These are phyloP conservation scores for Amanita fuliginea DNA, from an alignment of 768 basidiomycete species.

Conservation along the genomic window DNA sequence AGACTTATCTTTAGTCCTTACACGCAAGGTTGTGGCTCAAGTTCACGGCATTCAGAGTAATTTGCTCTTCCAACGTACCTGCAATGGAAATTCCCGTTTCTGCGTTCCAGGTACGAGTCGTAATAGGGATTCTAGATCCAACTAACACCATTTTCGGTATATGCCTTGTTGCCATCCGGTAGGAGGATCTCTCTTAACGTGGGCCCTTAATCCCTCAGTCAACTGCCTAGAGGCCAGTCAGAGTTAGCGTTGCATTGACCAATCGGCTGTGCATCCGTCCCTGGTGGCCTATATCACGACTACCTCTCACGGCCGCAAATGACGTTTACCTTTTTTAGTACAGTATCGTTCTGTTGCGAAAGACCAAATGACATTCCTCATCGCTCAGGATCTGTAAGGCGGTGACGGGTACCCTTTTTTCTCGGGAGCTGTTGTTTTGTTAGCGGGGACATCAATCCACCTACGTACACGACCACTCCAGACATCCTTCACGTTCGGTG, in stretches of 20 bases:
- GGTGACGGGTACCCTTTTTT: slow-evolving; percentile 37
- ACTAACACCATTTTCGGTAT: neutral
- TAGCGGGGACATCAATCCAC: no score
- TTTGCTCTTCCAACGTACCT: neutral
- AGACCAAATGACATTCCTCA: slow-evolving; percentile 61
- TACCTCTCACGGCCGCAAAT: neutral
- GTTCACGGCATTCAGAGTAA: neutral
- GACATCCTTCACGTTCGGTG: no score
- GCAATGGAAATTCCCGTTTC: neutral
- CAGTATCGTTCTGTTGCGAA: slow-evolving; percentile 56
- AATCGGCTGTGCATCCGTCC: slow-evolving; percentile 52
- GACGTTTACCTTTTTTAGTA: slow-evolving; percentile 43
- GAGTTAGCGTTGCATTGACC: slow-evolving; percentile 45
- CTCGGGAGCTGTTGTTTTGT: no score
- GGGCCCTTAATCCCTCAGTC: slow-evolving; percentile 42
- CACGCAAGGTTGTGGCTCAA: neutral
- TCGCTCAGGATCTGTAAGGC: slow-evolving; percentile 48
- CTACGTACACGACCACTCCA: no score
- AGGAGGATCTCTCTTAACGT: slow-evolving; percentile 74
- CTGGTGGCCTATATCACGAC: slow-evolving; percentile 13
- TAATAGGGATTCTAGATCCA: neutral
- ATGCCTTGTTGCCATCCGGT: slow-evolving; percentile 23
- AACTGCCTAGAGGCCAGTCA: slow-evolving; percentile 37
- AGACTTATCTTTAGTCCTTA: no score
- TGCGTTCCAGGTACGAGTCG: neutral